Evolutionary conservation across 2,329 filamentous ascomycete species (phyloP).

Genomic region (Akanthomyces dipterigenus): DNA sequence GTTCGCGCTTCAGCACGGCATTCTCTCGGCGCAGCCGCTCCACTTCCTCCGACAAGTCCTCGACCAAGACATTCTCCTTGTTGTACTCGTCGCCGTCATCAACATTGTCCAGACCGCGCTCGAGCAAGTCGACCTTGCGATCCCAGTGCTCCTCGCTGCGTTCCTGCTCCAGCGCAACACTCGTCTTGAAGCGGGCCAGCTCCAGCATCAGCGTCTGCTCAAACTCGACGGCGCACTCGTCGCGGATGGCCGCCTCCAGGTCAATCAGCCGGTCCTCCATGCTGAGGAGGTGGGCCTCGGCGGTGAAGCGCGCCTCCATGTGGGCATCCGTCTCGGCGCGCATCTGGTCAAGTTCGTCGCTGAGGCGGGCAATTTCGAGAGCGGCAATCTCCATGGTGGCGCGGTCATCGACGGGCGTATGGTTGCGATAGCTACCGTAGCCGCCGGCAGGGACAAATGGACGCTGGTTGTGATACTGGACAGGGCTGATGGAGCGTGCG

Average conservation of each 20-base stretch:
- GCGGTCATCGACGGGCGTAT: constrained; percentile 42
- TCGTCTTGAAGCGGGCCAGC: constrained; percentile 72
- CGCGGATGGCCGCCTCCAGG: constrained; percentile 76
- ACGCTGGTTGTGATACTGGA: constrained; percentile 27
- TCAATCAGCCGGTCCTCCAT: constrained; percentile 60
- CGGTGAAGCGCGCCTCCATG: constrained; percentile 59
- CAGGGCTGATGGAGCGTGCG: constrained; percentile 23
- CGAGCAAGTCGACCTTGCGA: constrained; percentile 67
- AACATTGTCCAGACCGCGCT: constrained; percentile 37
- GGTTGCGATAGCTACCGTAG: constrained; percentile 29
- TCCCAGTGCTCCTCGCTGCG: constrained; percentile 80
- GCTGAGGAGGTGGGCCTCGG: constrained; percentile 65
- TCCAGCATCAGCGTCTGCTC: constrained; percentile 70
- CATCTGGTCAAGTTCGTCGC: constrained; percentile 65
- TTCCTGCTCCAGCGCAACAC: constrained; percentile 71
- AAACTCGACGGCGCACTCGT: constrained; percentile 84
- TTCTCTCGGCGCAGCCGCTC: constrained; percentile 61
- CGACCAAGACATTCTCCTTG: constrained; percentile 56
- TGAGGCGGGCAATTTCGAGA: constrained; percentile 72
- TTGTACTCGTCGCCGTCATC: constrained; percentile 45
- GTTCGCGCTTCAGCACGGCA: constrained; percentile 57
- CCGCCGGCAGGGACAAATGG: constrained; percentile 35
- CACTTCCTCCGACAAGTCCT: constrained; percentile 65
- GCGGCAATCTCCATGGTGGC: constrained; percentile 78
- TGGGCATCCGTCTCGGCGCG: constrained; percentile 64